These are phyloP conservation scores for Takakia lepidozioides DNA, from an alignment of 225 moss, liverwort and hornwort genomes.

Conservation along the genomic window DNA sequence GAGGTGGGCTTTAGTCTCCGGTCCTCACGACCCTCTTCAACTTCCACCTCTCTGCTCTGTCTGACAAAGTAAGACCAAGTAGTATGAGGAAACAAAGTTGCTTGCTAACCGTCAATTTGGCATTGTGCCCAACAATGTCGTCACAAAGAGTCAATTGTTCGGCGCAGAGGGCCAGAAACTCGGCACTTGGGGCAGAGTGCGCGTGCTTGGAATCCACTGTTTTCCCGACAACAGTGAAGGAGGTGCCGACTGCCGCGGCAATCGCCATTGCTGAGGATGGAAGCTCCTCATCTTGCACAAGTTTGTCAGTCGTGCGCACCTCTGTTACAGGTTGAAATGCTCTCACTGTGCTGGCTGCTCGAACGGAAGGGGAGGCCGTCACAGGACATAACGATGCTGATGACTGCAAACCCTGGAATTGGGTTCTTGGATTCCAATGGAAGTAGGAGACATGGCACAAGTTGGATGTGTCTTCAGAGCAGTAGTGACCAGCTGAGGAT, in stretches of 20 bases:
- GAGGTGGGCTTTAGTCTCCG: too few species aligned
- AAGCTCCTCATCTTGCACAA: constrained; percentile 35
- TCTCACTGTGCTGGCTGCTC: constrained; percentile 1
- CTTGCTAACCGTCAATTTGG: constrained; percentile 70
- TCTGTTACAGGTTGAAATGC: constrained; percentile 26
- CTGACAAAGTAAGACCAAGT: too few species aligned
- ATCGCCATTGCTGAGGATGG: constrained; percentile 72
- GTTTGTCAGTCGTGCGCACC: constrained; percentile 18
- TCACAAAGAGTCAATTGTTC: constrained; percentile 79
- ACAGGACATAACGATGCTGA: too few species aligned
- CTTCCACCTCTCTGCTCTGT: too few species aligned
- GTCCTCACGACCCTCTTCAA: too few species aligned
- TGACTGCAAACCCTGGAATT: too few species aligned
- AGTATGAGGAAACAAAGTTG: too few species aligned
- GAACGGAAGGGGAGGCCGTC: too few species aligned
- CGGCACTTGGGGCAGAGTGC: constrained; percentile 50
- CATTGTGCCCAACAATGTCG: constrained; percentile 60
- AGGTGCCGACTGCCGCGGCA: constrained; percentile 59
- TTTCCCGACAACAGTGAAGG: constrained; percentile 47
- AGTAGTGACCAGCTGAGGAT: too few species aligned
- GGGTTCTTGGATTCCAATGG: too few species aligned
- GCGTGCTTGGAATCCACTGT: constrained; percentile 47
- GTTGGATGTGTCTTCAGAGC: too few species aligned
- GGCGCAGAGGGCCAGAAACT: constrained; percentile 70
- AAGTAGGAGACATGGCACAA: too few species aligned